phyloP scores from a whole-genome alignment of 331 rosid species.

The Saraca asoca region DNA sequence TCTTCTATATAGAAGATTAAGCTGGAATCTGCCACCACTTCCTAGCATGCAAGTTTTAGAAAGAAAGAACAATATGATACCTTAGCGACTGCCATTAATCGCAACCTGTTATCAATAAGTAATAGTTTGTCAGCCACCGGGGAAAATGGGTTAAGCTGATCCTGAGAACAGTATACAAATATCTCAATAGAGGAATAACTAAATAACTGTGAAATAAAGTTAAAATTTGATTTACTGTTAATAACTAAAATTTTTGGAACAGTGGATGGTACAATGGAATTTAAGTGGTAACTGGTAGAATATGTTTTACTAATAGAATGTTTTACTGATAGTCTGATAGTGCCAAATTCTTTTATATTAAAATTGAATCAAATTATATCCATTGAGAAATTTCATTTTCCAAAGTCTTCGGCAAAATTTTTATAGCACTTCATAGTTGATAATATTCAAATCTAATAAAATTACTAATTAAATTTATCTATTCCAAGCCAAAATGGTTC shows the following conservation, averaged over 20 bases:
- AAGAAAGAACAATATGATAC: conserved; percentile 47
- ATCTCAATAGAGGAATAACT: conserved; percentile 25
- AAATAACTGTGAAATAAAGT: conserved; percentile 9
- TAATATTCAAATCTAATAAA: no score
- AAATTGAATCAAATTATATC: no score
- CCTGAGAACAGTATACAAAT: conserved; percentile 51
- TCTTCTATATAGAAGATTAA: conserved; percentile 20
- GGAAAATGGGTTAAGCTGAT: conserved; percentile 84
- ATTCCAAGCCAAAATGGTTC: background rate
- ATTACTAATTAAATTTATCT: background rate
- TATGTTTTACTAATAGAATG: no score
- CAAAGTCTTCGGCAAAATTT: no score
- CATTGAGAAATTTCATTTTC: no score
- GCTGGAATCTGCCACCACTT: background rate
- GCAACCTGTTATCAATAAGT: conserved; percentile 67
- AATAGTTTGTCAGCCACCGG: conserved; percentile 89
- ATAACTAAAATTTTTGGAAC: no score
- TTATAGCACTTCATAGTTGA: no score
- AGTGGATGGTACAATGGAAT: no score
- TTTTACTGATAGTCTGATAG: no score
- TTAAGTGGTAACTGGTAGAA: no score
- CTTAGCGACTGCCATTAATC: conserved; percentile 84
- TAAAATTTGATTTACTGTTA: no score
- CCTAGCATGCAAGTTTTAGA: conserved; percentile 25
- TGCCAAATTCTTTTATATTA: no score